A percentile compares a stretch with the other conserved stretches of the same genome.
phyloP scores from a whole-genome alignment of 305 asterid species.

The Fraxinus xanthoxyloides region DNA sequence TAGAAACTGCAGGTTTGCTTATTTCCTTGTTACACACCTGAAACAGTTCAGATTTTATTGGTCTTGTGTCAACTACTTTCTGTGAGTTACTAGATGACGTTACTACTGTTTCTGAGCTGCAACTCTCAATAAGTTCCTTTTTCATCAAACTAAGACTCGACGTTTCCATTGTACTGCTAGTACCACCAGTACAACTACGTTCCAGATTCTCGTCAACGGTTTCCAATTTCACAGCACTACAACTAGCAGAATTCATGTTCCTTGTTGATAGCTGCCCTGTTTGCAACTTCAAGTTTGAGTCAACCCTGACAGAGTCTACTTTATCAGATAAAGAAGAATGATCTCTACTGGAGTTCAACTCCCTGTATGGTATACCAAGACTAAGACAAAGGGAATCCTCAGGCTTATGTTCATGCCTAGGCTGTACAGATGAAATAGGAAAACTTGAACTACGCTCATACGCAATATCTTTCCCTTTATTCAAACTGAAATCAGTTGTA shows the following conservation, averaged over 20 bases:
- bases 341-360: constrained; percentile 25
- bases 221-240: constrained; percentile 52
- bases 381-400: constrained; percentile 58
- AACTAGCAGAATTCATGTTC: constrained; percentile 28
- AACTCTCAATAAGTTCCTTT: constrained; percentile 40
- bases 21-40: constrained; percentile 32
- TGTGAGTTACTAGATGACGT: constrained; percentile 28
- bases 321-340: constrained; percentile 30
- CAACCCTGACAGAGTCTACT: constrained; percentile 22
- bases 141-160: constrained; percentile 39
- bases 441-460: constrained; percentile 31
- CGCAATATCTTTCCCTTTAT: constrained; percentile 48
- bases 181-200: constrained; percentile 34
- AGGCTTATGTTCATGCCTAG: constrained; percentile 25
- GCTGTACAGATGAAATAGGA: constrained; percentile 26
- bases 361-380: constrained; percentile 47
- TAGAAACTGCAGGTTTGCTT: constrained; percentile 21
- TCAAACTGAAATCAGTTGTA: constrained; percentile 25
- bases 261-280: constrained; percentile 22
- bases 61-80: constrained; percentile 36
- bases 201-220: constrained; percentile 50
- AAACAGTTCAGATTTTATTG: constrained; percentile 53
- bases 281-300: constrained; percentile 30
- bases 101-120: constrained; percentile 23
- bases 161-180: constrained; percentile 35